These are phyloP conservation scores for Pontederia paniculata DNA, from an alignment of 176 grass and related monocot genomes.

Conservation along the genomic window DNA sequence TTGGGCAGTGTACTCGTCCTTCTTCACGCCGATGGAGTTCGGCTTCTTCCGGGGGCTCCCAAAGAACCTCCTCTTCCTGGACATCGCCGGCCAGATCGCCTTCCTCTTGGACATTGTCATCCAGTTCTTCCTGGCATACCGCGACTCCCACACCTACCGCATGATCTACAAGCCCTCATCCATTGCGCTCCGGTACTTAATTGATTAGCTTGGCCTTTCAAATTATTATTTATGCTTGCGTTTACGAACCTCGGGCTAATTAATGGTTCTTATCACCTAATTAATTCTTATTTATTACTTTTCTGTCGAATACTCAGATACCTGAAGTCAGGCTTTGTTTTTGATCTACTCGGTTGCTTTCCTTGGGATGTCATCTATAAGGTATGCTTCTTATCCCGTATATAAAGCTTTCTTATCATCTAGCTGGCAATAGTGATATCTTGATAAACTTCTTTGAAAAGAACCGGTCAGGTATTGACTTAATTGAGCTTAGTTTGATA, in stretches of 20 bases:
- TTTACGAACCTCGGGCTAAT: no score
- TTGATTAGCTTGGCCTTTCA: no score
- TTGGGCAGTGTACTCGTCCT: constrained; percentile 83
- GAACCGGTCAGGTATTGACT: no score
- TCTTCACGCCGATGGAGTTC: constrained; percentile 92
- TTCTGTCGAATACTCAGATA: constrained; percentile 33
- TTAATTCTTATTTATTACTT: no score
- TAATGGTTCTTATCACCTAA: no score
- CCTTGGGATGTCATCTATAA: constrained; percentile 95
- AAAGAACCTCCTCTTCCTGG: constrained; percentile 61
- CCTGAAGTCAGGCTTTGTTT: constrained; percentile 64
- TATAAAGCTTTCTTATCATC: neutral
- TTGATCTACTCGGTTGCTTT: constrained; percentile 69
- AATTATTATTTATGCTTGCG: no score
- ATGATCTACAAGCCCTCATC: constrained; percentile 33
- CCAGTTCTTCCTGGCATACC: constrained; percentile 66
- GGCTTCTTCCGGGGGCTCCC: constrained; percentile 90
- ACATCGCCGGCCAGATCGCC: constrained; percentile 58
- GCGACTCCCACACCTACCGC: constrained; percentile 67
- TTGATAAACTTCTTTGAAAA: no score
- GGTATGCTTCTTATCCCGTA: constrained; percentile 26
- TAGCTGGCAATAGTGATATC: neutral
- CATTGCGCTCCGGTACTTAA: constrained; percentile 53
- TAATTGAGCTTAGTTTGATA: no score
- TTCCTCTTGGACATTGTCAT: constrained; percentile 74